Evolutionary conservation across 2,329 filamentous ascomycete species (phyloP).

Genomic region (Didymella lethalis): DNA sequence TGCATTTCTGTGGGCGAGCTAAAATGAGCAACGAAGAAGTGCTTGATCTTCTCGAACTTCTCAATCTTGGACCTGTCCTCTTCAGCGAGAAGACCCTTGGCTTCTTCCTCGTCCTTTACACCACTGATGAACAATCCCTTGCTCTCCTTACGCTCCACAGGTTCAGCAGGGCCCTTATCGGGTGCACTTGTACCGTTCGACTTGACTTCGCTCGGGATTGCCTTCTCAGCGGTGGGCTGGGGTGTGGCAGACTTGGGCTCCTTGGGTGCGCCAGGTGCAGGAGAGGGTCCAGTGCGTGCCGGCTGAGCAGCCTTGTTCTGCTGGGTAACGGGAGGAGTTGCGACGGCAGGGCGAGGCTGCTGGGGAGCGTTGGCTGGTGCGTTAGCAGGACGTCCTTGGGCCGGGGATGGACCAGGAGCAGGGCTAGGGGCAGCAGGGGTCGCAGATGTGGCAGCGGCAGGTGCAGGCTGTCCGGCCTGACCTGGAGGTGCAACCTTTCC

Average conservation of each 20-base stretch:
- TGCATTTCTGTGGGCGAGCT: constrained; percentile 80
- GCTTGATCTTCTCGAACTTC: constrained; percentile 72
- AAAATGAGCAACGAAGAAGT: constrained; percentile 88
- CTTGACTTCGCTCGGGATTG: constrained; percentile 53
- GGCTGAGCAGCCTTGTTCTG: constrained; percentile 51
- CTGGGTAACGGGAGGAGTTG: constrained; percentile 48
- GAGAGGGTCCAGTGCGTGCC: constrained; percentile 51
- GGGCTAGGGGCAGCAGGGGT: constrained; percentile 53
- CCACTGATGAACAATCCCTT: constrained; percentile 91
- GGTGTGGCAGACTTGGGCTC: constrained; percentile 60
- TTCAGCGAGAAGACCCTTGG: constrained; percentile 80
- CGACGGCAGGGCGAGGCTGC: constrained; percentile 42
- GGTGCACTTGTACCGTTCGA: constrained; percentile 60
- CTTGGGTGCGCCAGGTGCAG: constrained; percentile 53
- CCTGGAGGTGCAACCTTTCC: constrained; percentile 67
- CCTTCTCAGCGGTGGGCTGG: constrained; percentile 55
- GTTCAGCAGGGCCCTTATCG: constrained; percentile 57
- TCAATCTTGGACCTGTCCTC: constrained; percentile 84
- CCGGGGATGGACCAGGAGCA: constrained; percentile 48
- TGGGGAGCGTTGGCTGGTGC: constrained; percentile 47
- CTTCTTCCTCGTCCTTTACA: constrained; percentile 81
- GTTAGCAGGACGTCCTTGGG: constrained; percentile 42
- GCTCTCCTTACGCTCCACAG: constrained; percentile 66
- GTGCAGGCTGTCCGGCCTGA: constrained; percentile 50
- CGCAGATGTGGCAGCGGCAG: constrained; percentile 44